Conservation (phyloP, 768 basidiomycete species). For the Panaeolus papilionaceus region DNA sequence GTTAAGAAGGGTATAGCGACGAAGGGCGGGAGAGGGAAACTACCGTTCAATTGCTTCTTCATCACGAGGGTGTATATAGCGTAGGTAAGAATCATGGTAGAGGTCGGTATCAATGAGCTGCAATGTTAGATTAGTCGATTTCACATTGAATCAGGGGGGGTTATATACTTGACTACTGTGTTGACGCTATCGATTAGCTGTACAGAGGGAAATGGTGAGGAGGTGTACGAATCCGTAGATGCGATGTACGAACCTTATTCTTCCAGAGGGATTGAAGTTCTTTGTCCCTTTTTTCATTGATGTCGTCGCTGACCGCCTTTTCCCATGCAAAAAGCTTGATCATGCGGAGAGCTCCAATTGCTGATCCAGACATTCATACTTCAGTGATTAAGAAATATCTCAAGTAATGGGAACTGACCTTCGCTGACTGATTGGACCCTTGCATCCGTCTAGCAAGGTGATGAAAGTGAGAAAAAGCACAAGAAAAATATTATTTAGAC, state of each 20-base stretch:
- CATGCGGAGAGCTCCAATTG: conserved; percentile 68
- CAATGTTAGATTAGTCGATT: background rate
- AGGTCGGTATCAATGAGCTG: conserved; percentile 64
- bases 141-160: too few species aligned
- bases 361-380: conserved; percentile 34
- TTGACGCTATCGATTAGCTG: conserved; percentile 44
- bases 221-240: background rate
- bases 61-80: conserved; percentile 54
- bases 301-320: conserved; percentile 56
- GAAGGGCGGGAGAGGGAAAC: conserved; percentile 23
- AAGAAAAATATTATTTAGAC: background rate
- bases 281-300: conserved; percentile 64
- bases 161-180: conserved; percentile 53
- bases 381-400: conserved; percentile 17
- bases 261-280: conserved; percentile 67
- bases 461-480: background rate
- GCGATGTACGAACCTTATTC: conserved; percentile 32
- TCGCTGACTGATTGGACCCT: conserved; percentile 70
- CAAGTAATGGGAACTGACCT: conserved; percentile 39
- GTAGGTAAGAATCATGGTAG: conserved; percentile 71
- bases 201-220: background rate
- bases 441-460: conserved; percentile 29
- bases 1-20: conserved; percentile 36
- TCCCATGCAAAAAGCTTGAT: conserved; percentile 79
- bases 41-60: conserved; percentile 33